phyloP scores from a whole-genome alignment of 2,329 filamentous ascomycete species.

The Paecilomyces variotii region DNA sequence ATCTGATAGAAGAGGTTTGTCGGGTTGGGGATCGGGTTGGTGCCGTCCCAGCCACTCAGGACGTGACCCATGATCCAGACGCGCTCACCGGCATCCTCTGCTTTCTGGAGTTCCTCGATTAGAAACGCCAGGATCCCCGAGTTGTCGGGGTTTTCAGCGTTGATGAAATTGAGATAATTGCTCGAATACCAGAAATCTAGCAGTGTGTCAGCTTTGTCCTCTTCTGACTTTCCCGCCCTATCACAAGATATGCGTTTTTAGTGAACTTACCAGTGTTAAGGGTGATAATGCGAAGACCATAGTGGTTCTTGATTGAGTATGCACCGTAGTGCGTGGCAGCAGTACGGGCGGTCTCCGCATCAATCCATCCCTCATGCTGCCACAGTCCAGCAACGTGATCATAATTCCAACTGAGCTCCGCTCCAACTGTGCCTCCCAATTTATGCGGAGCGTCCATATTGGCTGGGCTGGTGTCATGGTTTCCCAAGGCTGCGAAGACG shows the following conservation, averaged over 20 bases:
- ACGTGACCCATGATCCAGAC: constrained; percentile 51
- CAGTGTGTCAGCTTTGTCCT: constrained; percentile 7
- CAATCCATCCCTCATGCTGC: constrained; percentile 50
- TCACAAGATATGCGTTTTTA: constrained; percentile 17
- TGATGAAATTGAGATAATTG: constrained; percentile 46
- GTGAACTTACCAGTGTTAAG: constrained; percentile 46
- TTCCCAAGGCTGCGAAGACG: constrained; percentile 50
- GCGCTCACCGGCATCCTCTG: constrained; percentile 44
- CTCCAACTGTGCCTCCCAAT: constrained; percentile 45
- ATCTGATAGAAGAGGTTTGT: constrained; percentile 49
- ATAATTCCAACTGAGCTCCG: constrained; percentile 53
- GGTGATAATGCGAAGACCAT: constrained; percentile 45
- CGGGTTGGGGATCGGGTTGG: constrained; percentile 47
- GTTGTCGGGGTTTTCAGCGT: constrained; percentile 44
- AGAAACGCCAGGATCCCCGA: constrained; percentile 44
- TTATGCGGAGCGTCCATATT: constrained; percentile 47
- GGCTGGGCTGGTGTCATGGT: constrained; percentile 50
- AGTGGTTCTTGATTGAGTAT: constrained; percentile 48
- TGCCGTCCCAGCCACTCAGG: constrained; percentile 49
- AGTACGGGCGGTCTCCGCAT: constrained; percentile 35
- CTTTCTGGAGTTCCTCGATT: constrained; percentile 45
- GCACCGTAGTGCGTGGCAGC: constrained; percentile 49
- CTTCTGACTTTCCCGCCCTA: neutral
- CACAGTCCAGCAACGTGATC: constrained; percentile 48
- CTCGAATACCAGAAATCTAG: constrained; percentile 20